phyloP scores from a whole-genome alignment of 2,329 filamentous ascomycete genomes.

The Leptographium wingfieldii region DNA sequence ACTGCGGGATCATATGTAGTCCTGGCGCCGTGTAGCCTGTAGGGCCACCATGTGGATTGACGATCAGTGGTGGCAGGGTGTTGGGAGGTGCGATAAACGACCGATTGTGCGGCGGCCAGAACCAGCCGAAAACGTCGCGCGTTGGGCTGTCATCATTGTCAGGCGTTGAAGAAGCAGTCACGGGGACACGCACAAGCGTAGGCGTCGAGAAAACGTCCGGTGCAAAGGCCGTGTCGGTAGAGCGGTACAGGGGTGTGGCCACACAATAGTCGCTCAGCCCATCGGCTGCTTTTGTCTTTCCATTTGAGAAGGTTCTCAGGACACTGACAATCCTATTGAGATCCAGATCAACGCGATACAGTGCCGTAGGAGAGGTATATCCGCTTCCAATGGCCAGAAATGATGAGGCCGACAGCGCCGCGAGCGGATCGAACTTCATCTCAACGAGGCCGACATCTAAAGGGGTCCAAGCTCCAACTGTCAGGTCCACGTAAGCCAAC shows the following conservation, averaged over 20 bases:
- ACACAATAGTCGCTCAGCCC: neutral
- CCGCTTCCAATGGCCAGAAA: constrained; percentile 27
- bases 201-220: constrained; percentile 24
- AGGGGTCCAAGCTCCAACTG: constrained; percentile 17
- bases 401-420: constrained; percentile 20
- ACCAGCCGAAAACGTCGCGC: constrained; percentile 30
- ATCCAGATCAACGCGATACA: constrained; percentile 22
- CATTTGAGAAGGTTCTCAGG: constrained; percentile 4
- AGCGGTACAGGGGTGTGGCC: constrained; percentile 17
- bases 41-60: constrained; percentile 39
- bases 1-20: constrained; percentile 32
- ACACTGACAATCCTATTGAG: constrained; percentile 16
- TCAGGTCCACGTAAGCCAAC: constrained; percentile 26
- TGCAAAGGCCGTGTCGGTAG: constrained; percentile 20
- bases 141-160: constrained; percentile 2
- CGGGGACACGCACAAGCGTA: constrained; percentile 14
- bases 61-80: constrained; percentile 33
- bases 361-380: constrained; percentile 16
- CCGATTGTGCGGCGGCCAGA: constrained; percentile 36
- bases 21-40: constrained; percentile 30
- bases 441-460: constrained; percentile 22
- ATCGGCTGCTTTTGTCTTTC: constrained; percentile 8
- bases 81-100: constrained; percentile 24
- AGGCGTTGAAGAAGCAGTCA: constrained; percentile 2
- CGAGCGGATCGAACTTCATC: constrained; percentile 22